Base-by-base conservation (phyloP, 148 eudicot species). In the Persicaria maculosa region DNA sequence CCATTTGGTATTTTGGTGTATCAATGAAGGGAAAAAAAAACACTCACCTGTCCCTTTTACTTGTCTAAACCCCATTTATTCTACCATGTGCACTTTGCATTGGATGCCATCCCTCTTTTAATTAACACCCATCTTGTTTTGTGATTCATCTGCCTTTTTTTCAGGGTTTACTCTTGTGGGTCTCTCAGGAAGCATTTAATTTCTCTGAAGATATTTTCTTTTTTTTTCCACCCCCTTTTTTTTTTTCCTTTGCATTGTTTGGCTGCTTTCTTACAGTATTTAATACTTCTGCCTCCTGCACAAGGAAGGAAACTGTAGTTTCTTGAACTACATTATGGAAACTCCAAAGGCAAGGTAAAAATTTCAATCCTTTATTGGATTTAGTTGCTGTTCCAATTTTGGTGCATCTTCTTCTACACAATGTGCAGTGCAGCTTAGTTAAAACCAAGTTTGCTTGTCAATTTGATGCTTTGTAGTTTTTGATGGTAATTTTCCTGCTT, bases 281-380 rank as follows among this genome's bases (percentile, higher is more conserved):
- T 71, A 76, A 20, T 68, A 50, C 36, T 36, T 65, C 70, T 65
- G 70, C 47, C 5, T 75, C 74, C 74, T 46, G 44, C 43, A 47
- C 55, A 72, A 72, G 58, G 58, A 74, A 65, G 70, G 31, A 65
- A 72, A 74, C 71, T 45, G 74, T 55, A 11, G 47, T 4, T 45
- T 76, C 46, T 11, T 47, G 6, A 75, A 75, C 52, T 83, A 78
- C 81, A 83, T 75, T 62, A 92, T 90, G 95, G 93, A 92, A 90
- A 87, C 87, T 46, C 85, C 90, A 46, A 92, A 86, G 80, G 54
- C 86, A 81, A 90, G 95, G 95, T 88, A 92, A 76, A 76, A 62
- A 73, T 80, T 36, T 47, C 58, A 31, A 31, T 31, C 2, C 40
- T 31, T 31, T 31, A 31, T 31, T 31, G 40, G 40, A 31, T 31